phyloP scores from a whole-genome alignment of 2,329 filamentous ascomycete genomes.

The Reticulascus tulasneorum region DNA sequence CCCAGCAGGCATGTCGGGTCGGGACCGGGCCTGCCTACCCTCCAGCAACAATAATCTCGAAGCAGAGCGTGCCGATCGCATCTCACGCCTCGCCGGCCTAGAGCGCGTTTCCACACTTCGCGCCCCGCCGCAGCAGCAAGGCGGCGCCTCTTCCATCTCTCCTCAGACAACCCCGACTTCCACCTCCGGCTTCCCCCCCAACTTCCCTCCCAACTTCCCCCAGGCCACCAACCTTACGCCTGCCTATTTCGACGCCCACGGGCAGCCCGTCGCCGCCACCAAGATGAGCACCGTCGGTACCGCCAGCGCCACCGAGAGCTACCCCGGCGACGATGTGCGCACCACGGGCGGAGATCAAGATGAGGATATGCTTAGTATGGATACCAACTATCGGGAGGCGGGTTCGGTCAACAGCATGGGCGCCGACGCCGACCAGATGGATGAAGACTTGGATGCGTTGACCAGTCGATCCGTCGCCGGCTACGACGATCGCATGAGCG shows the following conservation, averaged over 20 bases:
- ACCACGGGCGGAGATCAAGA: slow-evolving; percentile 53
- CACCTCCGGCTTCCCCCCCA: slow-evolving; percentile 37
- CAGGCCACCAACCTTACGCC: slow-evolving; percentile 42
- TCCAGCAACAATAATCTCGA: slow-evolving; percentile 76
- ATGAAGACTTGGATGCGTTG: slow-evolving; percentile 46
- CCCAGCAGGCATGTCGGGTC: slow-evolving; percentile 53
- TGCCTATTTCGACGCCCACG: slow-evolving; percentile 77
- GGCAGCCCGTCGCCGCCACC: slow-evolving; percentile 61
- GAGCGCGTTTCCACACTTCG: slow-evolving; percentile 80
- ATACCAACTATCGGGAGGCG: slow-evolving; percentile 55
- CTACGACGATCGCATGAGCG: slow-evolving; percentile 72
- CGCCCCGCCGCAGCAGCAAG: slow-evolving; percentile 33
- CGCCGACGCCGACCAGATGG: slow-evolving; percentile 43
- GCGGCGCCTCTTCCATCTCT: slow-evolving; percentile 33
- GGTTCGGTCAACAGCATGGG: slow-evolving; percentile 55
- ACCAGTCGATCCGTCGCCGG: slow-evolving; percentile 44
- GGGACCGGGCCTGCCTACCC: slow-evolving; percentile 54
- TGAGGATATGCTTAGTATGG: slow-evolving; percentile 70
- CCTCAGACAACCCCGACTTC: slow-evolving; percentile 51
- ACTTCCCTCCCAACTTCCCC: slow-evolving; percentile 30
- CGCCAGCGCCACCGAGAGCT: slow-evolving; percentile 80
- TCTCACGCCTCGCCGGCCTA: slow-evolving; percentile 89
- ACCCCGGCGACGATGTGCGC: slow-evolving; percentile 51
- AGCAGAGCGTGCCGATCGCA: slow-evolving; percentile 89
- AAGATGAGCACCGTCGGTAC: slow-evolving; percentile 89